Base-by-base conservation (phyloP, 257 asterid genomes). In the Przewalskia tangutica region DNA sequence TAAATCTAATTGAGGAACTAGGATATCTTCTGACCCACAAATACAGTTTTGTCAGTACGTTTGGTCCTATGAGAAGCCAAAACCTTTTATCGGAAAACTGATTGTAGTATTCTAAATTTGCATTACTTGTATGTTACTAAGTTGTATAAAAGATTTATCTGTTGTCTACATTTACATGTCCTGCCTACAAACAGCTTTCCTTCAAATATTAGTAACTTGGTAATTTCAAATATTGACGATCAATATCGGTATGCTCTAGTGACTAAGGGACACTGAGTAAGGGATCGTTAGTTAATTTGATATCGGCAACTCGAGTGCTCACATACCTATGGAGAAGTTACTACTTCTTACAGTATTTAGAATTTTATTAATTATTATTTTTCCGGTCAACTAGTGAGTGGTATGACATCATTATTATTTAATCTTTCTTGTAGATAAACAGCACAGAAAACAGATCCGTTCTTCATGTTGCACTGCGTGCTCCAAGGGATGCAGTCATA, bases 401-500 rank as follows among this genome's bases (percentile, higher is more conserved):
- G 77, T 63, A 34, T 64, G 62, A 11, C 65, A 50, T 53, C 86
- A 83, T 77, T 20, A n/a, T 77, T 82, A 70, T 77, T 79, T 66
- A 16, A 17, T 55, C 58, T 82, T 82, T 18, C 81, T 77, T 83
- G 82, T 91, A 96, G 99, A 93, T 96, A 88, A 96, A 96, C 84
- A 96, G 85, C 89, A 96, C 99, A 56, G 99, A 96, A 81, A 87
- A 94, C 87, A 89, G 99, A 87, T 88, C 98, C 48, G 99, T 96
- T 84, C 99, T 96, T 86, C 99, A 96, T 59, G 82, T 96, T 83
- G 99, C 98, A 62, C 98, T 96, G 75, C 98, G 99, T 79, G 97
- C 99, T 76, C 89, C 99, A 7, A 89, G 95, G 88, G 97, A 85
- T 89, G 89, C 95, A 9, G 90, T 92, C 50, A 89, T 96, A 83